Evolutionary conservation across 108 stramenopile species (phyloP), one percentile per base, ranked within the genome.

Genomic region (Fragilariopsis cylindrus): DNA sequence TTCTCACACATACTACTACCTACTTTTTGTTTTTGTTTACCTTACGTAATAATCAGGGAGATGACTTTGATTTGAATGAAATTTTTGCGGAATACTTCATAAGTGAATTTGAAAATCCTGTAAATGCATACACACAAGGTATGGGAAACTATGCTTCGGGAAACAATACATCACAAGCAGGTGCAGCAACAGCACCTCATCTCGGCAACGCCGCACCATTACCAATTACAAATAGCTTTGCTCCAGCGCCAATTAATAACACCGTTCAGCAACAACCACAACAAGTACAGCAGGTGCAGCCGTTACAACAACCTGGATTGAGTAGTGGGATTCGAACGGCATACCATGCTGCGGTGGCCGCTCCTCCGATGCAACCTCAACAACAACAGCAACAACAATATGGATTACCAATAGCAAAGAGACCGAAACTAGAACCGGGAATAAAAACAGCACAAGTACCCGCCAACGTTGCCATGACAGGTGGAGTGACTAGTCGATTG

Each of bases 21-120:
- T 30, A 53, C 52, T 53, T 21, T 18, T 68, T 47, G 4, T n/a
- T 30, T 13, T 4, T 39, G 12, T 40, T 68, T 50, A 16, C 48
- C 13, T 68, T 7, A 9, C 7, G 8, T 45, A 21, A 18, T 3
- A 7, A 19, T 12, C 11, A 77, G 76, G 69, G 52, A 60, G 81
- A 85, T 65, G 88, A 88, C 67, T 82, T 88, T 77, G 88, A 89
- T 69, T 77, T 89, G 19, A 86, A 82, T 65, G 89, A 90, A 44
- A 81, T 90, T 18, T 90, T 90, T 72, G 80, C 83, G 8, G 89
- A 90, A 19, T 88, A 85, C 72, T 88, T 90, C 64, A 78, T 76
- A 48, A 79, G 80, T 71, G 89, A 87, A 57, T 82, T 82, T 55
- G 86, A 84, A 13, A 81, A 86, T 63, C 85, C 89, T 49, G 46